A percentile compares a stretch with the other conserved stretches of the same genome.
These are phyloP conservation scores for Medakamo hakoo DNA, from an alignment of 139 green algal species.

Conservation along the genomic window DNA sequence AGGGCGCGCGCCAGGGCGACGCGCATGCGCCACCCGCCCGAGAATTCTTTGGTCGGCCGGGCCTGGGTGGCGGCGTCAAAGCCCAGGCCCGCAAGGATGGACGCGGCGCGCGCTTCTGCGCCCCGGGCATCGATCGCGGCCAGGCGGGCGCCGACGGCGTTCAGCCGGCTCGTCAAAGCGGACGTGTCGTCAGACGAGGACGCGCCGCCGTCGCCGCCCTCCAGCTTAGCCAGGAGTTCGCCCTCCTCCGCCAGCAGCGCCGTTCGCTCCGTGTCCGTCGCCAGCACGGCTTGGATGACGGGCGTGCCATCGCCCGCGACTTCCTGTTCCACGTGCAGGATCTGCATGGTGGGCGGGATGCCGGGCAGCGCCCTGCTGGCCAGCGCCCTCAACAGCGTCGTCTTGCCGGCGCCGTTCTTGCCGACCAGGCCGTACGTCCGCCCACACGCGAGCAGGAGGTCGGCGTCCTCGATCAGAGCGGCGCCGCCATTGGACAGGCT, in stretches of 20 bases:
- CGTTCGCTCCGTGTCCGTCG: conserved; percentile 56
- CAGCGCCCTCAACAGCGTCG: conserved; percentile 68
- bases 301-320: conserved; percentile 45
- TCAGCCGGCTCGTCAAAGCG: conserved; percentile 18
- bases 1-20: conserved; percentile 68
- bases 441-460: conserved; percentile 51
- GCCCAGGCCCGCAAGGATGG: conserved; percentile 62
- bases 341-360: conserved; percentile 50
- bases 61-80: conserved; percentile 55
- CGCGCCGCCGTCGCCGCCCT: background rate
- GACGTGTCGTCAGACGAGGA: conserved; percentile 6
- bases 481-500: conserved; percentile 56
- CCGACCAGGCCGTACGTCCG: conserved; percentile 59
- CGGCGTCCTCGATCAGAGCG: conserved; percentile 43
- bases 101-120: conserved; percentile 51
- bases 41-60: conserved; percentile 49
- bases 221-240: conserved; percentile 22
- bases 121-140: conserved; percentile 71
- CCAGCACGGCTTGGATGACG: conserved; percentile 47
- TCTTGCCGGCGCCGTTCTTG: conserved; percentile 78
- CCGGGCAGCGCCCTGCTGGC: conserved; percentile 49
- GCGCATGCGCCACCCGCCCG: conserved; percentile 63
- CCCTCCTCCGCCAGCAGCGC: conserved; percentile 55
- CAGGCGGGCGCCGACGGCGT: conserved; percentile 47
- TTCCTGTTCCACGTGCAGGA: conserved; percentile 82